Evolutionary conservation across 805 yeast species (phyloP), one percentile per base, ranked within the genome.

Genomic region (Sungouiozyma ichnusensis): DNA sequence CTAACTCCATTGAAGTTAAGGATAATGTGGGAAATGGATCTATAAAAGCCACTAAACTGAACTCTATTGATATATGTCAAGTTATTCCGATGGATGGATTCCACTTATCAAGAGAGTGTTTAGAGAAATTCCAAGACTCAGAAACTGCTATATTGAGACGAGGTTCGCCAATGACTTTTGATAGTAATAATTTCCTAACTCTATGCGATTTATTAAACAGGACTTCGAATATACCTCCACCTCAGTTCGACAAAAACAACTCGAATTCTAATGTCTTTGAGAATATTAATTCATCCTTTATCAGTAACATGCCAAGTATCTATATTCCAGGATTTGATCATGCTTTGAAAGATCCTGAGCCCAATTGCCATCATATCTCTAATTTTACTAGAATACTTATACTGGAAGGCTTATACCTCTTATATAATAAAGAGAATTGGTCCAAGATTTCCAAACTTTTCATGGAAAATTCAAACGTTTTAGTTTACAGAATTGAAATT

Each of bases 111-210:
- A 56, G 80, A 27, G 45, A 52, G 0, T 65, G 67, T 9, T 60
- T 82, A 9, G 62, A 60, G n/a, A 48, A 60, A 34, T 71, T 83
- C 54, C 62, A 66, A 8, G 74, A 85, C 49, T 70, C 85, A 0
- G 66, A 57, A 9, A 65, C 62, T 29, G 90, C 94, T 0, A 62
- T 76, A 24, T 58, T 63, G 20, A 67, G 85, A 46, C 70, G 97
- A 38, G 97, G 97, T 0, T 81, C 95, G 0, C 94, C 95, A 2
- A 75, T 70, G 50, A 87, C 97, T 0, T 90, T 88, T 63, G 88
- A 88, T 54, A 74, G 82, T 4, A 55, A 62, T 11, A 69, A 62
- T 44, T 61, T 53, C 43, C 39, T 51, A 11, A 52, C 55, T 37
- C 39, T 61, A 19, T 51, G 58, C 34, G 44, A 44, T 24, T 35